Evolutionary conservation across 2,329 filamentous ascomycete genomes (phyloP).

Genomic region (Blastomyces parvus): DNA sequence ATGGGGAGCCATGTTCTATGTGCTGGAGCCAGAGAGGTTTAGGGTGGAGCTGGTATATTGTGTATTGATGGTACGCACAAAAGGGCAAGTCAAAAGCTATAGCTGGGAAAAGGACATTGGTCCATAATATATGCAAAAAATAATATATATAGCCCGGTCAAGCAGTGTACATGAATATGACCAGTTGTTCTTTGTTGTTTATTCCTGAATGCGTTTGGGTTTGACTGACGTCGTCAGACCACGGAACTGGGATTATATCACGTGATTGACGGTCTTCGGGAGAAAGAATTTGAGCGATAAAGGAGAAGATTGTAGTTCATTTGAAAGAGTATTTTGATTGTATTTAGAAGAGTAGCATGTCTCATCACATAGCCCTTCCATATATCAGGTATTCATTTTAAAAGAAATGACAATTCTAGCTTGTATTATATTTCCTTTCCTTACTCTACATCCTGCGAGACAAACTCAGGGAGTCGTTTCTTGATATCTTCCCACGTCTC

Average conservation of each 20-base stretch:
- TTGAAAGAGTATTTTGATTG: neutral
- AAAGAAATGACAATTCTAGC: neutral
- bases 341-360: neutral
- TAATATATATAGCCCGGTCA: neutral
- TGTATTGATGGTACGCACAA: neutral
- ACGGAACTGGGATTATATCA: neutral
- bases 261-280: neutral
- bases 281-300: neutral
- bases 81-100: neutral
- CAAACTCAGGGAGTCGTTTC: constrained; percentile 71
- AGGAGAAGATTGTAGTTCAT: neutral
- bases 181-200: neutral
- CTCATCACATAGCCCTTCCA: neutral
- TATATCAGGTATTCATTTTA: neutral
- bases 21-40: constrained; percentile 2
- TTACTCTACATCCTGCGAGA: constrained; percentile 56
- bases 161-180: neutral
- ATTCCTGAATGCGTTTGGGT: neutral
- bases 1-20: constrained; percentile 29
- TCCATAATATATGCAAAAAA: neutral
- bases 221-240: neutral
- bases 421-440: neutral
- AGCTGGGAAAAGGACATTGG: neutral
- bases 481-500: constrained; percentile 63
- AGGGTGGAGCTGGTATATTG: neutral